phyloP scores from a whole-genome alignment of 306 rosid genomes.

The Alnus rubra region DNA sequence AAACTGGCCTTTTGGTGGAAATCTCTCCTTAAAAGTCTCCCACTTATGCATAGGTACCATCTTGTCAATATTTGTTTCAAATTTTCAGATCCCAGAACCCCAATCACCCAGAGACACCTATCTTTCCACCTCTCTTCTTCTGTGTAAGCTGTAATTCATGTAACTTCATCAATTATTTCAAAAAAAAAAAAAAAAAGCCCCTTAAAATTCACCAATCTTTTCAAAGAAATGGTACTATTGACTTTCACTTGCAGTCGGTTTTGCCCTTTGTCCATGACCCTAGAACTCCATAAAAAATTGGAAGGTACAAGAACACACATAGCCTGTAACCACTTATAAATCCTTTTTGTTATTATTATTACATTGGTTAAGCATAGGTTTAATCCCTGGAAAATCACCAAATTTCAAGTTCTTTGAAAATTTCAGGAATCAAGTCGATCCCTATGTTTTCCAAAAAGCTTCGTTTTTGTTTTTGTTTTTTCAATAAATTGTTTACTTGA shows the following conservation, averaged over 20 bases:
- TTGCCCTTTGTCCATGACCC: neutral
- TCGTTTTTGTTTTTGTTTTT: no score
- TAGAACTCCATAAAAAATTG: neutral
- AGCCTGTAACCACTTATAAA: neutral
- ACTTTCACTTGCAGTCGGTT: neutral
- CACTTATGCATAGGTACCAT: neutral
- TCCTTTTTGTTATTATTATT: neutral
- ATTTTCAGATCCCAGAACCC: neutral
- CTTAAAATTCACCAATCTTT: neutral
- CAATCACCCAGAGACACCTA: neutral
- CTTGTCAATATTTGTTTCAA: no score
- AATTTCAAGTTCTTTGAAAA: no score
- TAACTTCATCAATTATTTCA: neutral
- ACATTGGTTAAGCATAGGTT: no score
- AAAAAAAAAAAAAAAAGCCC: neutral
- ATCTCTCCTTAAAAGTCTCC: neutral
- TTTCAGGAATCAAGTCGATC: no score
- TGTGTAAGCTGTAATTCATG: neutral
- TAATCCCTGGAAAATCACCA: no score
- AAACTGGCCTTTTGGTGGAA: neutral
- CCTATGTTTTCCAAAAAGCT: no score
- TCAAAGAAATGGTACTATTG: neutral
- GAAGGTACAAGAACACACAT: neutral
- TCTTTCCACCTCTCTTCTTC: neutral
- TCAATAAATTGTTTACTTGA: no score